Conservation (phyloP, 345 rosid genomes). For the Corchorus olitorius region DNA sequence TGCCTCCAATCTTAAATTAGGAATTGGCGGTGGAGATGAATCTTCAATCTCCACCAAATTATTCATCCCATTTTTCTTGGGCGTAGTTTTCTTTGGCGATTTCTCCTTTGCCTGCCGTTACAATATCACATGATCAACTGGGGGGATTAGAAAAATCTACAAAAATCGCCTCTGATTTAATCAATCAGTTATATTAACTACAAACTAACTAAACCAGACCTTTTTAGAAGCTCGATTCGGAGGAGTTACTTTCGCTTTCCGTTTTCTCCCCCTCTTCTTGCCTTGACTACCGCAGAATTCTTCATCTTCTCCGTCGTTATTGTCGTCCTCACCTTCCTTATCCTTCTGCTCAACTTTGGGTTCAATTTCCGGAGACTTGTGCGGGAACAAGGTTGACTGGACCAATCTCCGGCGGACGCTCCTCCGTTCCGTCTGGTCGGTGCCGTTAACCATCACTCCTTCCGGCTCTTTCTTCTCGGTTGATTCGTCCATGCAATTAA, state of each 20-base stretch:
- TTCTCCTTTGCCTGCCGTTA: slow-evolving; percentile 37
- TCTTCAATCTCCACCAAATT: slow-evolving; percentile 27
- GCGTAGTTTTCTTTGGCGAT: slow-evolving; percentile 52
- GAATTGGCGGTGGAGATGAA: slow-evolving; percentile 38
- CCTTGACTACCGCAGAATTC: slow-evolving; percentile 58
- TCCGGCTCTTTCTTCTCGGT: slow-evolving; percentile 21
- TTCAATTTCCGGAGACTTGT: slow-evolving; percentile 43
- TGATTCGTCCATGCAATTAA: slow-evolving; percentile 25
- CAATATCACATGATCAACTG: background rate
- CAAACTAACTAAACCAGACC: slow-evolving; percentile 34
- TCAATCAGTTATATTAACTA: background rate
- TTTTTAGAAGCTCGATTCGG: slow-evolving; percentile 49
- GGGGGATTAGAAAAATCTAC: background rate
- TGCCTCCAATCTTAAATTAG: slow-evolving; percentile 77
- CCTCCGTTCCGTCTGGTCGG: slow-evolving; percentile 37
- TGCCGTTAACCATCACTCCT: slow-evolving; percentile 13
- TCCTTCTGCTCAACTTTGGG: slow-evolving; percentile 30
- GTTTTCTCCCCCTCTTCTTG: slow-evolving; percentile 48
- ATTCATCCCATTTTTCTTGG: slow-evolving; percentile 47
- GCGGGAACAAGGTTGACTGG: slow-evolving; percentile 74
- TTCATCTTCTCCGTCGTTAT: slow-evolving; percentile 43
- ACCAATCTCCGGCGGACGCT: slow-evolving; percentile 61
- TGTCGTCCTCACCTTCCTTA: slow-evolving; percentile 26
- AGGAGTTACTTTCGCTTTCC: slow-evolving; percentile 48
- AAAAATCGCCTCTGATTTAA: too few relatives aligned